Evolutionary conservation across 2,329 filamentous ascomycete genomes (phyloP).

Genomic region (Acephala macrosclerotiorum): DNA sequence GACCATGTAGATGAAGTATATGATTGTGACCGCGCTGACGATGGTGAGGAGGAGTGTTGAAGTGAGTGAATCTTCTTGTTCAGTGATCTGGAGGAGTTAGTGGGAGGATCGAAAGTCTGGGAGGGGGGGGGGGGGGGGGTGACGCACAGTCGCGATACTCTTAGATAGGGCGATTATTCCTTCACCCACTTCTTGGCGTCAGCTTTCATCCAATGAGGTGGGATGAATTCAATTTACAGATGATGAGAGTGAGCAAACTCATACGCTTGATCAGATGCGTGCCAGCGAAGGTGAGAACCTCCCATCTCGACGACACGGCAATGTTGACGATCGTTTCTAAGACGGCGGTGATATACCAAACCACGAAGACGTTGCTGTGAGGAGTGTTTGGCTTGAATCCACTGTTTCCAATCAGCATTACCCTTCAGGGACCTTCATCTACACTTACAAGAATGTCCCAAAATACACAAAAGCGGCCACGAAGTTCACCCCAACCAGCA

Average conservation of each 20-base stretch:
- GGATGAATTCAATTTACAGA: conserved; percentile 38
- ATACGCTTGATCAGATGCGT: conserved; percentile 65
- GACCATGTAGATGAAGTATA: conserved; percentile 40
- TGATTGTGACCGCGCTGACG: conserved; percentile 25
- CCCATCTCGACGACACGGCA: conserved; percentile 31
- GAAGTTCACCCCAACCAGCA: conserved; percentile 27
- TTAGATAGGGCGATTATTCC: conserved; percentile 39
- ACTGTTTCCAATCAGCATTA: conserved; percentile 3
- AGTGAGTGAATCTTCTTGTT: conserved; percentile 23
- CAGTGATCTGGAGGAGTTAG: conserved; percentile 24
- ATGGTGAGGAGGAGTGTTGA: conserved; percentile 27
- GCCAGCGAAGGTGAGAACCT: conserved; percentile 58
- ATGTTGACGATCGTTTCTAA: conserved; percentile 36
- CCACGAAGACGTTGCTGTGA: conserved; percentile 14
- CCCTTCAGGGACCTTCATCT: neutral
- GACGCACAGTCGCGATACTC: conserved; percentile 33
- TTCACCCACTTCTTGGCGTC: conserved; percentile 31
- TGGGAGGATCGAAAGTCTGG: neutral
- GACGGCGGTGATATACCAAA: conserved; percentile 36
- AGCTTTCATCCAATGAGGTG: neutral
- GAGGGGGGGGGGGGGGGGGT: neutral
- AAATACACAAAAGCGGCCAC: conserved; percentile 37
- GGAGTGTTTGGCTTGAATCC: conserved; percentile 15
- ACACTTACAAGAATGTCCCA: conserved; percentile 31
- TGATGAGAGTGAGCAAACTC: conserved; percentile 64